A percentile compares a stretch with the other conserved stretches of the same genome.
Conservation (phyloP, 2,329 filamentous ascomycete genomes). For the Lecanicillium sp. region DNA sequence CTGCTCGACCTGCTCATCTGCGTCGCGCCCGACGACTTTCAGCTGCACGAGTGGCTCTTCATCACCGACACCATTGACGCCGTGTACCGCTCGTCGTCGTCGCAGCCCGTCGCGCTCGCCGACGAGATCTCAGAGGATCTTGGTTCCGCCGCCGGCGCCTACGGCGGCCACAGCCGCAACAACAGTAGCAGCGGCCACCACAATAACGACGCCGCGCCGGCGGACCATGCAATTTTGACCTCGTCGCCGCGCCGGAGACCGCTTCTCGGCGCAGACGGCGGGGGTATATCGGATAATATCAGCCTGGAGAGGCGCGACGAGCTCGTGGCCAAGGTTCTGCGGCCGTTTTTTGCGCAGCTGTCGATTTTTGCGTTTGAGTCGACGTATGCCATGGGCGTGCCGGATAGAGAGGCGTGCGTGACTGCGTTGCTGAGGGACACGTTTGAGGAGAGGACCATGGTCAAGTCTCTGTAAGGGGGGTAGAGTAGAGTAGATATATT, state of each 20-base stretch:
- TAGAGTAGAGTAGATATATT: too few relatives aligned
- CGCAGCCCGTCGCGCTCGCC: slow-evolving; percentile 66
- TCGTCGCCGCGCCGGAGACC: slow-evolving; percentile 29
- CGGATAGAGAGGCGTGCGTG: slow-evolving; percentile 59
- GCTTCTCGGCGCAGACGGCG: slow-evolving; percentile 20
- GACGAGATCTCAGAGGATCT: slow-evolving; percentile 80
- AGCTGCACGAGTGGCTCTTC: slow-evolving; percentile 97
- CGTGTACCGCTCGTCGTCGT: slow-evolving; percentile 69
- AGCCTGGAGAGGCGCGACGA: slow-evolving; percentile 55
- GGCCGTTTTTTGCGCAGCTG: slow-evolving; percentile 84
- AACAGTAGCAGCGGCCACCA: background rate
- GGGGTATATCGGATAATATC: slow-evolving; percentile 49
- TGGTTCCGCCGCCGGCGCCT: slow-evolving; percentile 30
- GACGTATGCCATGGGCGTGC: slow-evolving; percentile 72
- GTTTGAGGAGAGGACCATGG: slow-evolving; percentile 69
- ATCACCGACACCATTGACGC: slow-evolving; percentile 96
- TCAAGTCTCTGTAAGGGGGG: slow-evolving; percentile 43
- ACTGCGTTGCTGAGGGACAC: slow-evolving; percentile 62
- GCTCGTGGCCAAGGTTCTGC: slow-evolving; percentile 68
- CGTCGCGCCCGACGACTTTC: slow-evolving; percentile 87
- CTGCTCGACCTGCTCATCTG: slow-evolving; percentile 83
- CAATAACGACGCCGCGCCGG: background rate
- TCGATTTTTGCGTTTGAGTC: slow-evolving; percentile 93
- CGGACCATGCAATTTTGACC: slow-evolving; percentile 14
- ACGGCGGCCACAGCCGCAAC: slow-evolving; percentile 18